Evolutionary conservation across 495 filamentous ascomycete genomes (phyloP).

Genomic region (Corynascus novoguineensis): DNA sequence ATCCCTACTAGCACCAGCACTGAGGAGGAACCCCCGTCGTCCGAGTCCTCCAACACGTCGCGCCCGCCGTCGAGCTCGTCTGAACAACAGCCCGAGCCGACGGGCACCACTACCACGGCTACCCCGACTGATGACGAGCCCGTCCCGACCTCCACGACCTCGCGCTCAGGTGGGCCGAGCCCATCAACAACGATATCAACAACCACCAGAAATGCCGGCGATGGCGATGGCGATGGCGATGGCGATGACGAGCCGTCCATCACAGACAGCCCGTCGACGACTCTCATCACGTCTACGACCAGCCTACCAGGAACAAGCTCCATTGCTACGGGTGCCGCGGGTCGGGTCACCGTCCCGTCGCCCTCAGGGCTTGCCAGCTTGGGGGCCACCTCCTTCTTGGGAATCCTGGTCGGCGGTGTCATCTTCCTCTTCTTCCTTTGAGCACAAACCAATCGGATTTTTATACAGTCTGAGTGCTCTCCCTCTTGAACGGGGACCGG

Average conservation of each 20-base stretch:
- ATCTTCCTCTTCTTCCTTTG: background rate
- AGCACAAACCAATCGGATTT: too few relatives aligned
- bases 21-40: background rate
- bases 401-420: background rate
- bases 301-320: background rate
- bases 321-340: conserved; percentile 4
- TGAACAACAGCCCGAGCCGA: background rate
- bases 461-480: too few relatives aligned
- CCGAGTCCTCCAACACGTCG: background rate
- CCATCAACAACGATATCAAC: background rate
- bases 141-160: background rate
- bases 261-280: background rate
- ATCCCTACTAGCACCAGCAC: conserved; percentile 23
- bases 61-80: background rate
- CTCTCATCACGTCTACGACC: background rate
- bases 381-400: too few relatives aligned
- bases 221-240: background rate
- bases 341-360: background rate
- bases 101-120: background rate
- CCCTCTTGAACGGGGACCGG: too few relatives aligned
- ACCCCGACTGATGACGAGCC: background rate
- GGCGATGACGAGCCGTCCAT: background rate
- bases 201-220: background rate
- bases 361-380: too few relatives aligned
- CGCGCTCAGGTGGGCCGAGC: background rate